Percentiles rank a stretch among this genome's conserved stretches.
Evolutionary conservation across 495 filamentous ascomycete species (phyloP).

Genomic region (Neurospora sp.): DNA sequence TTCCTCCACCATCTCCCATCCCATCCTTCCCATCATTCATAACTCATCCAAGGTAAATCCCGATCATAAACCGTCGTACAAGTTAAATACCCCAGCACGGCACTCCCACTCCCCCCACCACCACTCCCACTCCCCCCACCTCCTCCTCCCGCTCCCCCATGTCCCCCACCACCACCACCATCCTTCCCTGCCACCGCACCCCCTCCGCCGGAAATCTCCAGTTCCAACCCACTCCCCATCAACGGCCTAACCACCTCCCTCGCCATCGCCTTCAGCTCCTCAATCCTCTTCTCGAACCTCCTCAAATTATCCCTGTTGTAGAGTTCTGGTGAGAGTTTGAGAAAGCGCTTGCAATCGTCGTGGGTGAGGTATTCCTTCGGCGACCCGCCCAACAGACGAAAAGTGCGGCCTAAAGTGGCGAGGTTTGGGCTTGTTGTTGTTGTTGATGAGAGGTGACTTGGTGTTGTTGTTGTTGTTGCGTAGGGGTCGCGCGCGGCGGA

Average conservation of each 20-base stretch:
- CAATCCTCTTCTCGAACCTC: slow-evolving; percentile 72
- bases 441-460: slow-evolving; percentile 1
- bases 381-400: slow-evolving; percentile 50
- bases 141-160: neutral
- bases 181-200: no score
- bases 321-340: slow-evolving; percentile 64
- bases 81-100: slow-evolving; percentile 57
- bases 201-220: slow-evolving; percentile 49
- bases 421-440: slow-evolving; percentile 21
- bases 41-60: slow-evolving; percentile 64
- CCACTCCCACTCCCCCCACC: neutral
- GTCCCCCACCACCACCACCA: no score
- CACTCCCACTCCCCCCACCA: slow-evolving; percentile 2
- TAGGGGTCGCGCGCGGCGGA: slow-evolving; percentile 12
- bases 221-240: slow-evolving; percentile 71
- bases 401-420: slow-evolving; percentile 54
- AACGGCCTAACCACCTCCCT: slow-evolving; percentile 74
- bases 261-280: slow-evolving; percentile 76
- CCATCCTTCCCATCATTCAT: slow-evolving; percentile 21
- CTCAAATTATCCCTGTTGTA: slow-evolving; percentile 64
- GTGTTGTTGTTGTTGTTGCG: slow-evolving; percentile 2
- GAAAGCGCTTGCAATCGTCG: slow-evolving; percentile 80
- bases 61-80: slow-evolving; percentile 66
- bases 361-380: slow-evolving; percentile 59
- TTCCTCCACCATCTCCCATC: no score